Base-by-base conservation (phyloP, 371 early-diverging fungal species). In the Cokeromyces recurvatus region DNA sequence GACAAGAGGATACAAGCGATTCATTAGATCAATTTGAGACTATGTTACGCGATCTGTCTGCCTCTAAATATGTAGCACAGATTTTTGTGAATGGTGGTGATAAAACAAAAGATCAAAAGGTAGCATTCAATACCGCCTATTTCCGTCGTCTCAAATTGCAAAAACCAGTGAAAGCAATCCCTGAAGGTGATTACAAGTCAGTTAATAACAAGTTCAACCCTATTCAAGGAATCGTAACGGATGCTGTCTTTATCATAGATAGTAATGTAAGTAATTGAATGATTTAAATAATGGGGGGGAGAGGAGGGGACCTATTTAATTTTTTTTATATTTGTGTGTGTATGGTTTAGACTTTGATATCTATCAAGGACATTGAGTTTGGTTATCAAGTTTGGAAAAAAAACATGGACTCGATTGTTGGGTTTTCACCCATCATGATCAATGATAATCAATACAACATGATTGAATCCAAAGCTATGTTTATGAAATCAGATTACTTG, bases 171-270 rank as follows among this genome's bases (percentile, higher is more conserved):
- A 32, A 34, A 12, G 14, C 31, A 2, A 16, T 57, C 15, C 4
- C 41, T 21, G 23, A 20, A 38, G 23, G 20, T 4, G 2, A 31
- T 1, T 57, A 29, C 22, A 25, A 22, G 15, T 38, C 64, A 21
- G 48, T 40, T 27, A 65, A 71, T 46, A 54, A 45, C 25, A 35
- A 46, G 16, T 63, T 61, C 40, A 58, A 68, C 43, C 65, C 70
- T 15, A 51, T 67, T 22, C 48, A 53, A 21, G 45, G 45, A 4
- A 29, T 68, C 5, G 38, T 17, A 3, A 67, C 68, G 0, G 29
- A 36, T 4, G 40, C 53, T 14, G 58, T 68, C 0, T 54, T 49
- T 43, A 23, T 68, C 10, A 25, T 35, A n/a, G 66, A 68, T 44
- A 56, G 42, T 22, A 57, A 57, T 47, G 57, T 68, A 59, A 46